A percentile compares a stretch with the other conserved stretches of the same genome.
Conservation (phyloP, 2,329 filamentous ascomycete species). For the Aureobasidium musti region DNA sequence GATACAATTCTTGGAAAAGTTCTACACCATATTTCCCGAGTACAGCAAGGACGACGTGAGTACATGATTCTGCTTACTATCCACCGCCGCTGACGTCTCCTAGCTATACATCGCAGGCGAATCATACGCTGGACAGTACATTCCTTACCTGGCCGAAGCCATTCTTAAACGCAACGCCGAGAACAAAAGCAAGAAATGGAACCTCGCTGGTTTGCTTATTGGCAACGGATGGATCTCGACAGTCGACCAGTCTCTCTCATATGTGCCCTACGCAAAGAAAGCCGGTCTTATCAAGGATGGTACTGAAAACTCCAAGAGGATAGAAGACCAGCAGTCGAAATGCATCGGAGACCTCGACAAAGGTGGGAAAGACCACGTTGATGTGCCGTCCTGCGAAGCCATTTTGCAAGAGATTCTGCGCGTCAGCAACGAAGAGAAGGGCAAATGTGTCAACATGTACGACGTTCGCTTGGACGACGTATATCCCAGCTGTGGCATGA, state of each 20-base stretch:
- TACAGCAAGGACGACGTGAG: conserved; percentile 89
- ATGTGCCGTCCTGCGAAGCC: conserved; percentile 70
- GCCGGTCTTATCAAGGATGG: conserved; percentile 70
- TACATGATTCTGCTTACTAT: conserved; percentile 33
- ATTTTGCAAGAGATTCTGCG: conserved; percentile 73
- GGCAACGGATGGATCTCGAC: conserved; percentile 98
- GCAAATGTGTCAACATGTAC: conserved; percentile 90
- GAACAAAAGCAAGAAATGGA: conserved; percentile 61
- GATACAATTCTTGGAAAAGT: conserved; percentile 84
- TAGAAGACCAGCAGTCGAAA: conserved; percentile 68
- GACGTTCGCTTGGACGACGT: conserved; percentile 82
- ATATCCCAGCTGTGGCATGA: conserved; percentile 89
- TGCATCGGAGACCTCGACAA: conserved; percentile 66
- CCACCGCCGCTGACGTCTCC: background rate
- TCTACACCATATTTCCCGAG: conserved; percentile 86
- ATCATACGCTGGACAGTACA: conserved; percentile 93
- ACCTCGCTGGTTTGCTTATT: conserved; percentile 81
- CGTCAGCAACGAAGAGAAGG: conserved; percentile 58
- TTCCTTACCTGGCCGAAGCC: conserved; percentile 91
- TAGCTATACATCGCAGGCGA: conserved; percentile 94
- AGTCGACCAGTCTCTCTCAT: conserved; percentile 83
- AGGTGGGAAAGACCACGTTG: conserved; percentile 62
- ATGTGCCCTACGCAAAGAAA: conserved; percentile 78
- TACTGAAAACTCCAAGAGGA: conserved; percentile 61
- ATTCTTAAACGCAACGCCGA: conserved; percentile 82